phyloP scores from a whole-genome alignment of 768 basidiomycete species.

The Boletus eberwhitei region DNA sequence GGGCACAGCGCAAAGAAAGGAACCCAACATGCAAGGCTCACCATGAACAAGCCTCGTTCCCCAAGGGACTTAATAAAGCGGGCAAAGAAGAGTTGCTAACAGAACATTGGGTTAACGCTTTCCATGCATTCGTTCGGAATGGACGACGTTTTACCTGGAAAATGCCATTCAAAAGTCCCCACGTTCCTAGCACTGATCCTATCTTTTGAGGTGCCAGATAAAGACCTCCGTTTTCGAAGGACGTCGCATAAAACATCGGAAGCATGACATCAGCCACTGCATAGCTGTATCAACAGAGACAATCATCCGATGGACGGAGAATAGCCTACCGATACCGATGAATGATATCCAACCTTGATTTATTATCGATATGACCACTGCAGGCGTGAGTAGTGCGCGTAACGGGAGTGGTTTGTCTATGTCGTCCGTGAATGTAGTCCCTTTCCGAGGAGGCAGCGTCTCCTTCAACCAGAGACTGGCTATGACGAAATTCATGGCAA shows the following conservation, averaged over 20 bases:
- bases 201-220: background rate
- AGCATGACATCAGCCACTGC: background rate
- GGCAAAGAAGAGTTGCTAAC: background rate
- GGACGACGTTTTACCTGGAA: background rate
- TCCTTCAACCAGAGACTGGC: slow-evolving; percentile 16
- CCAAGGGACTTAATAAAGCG: background rate
- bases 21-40: background rate
- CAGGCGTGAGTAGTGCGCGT: background rate
- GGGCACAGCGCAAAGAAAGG: background rate
- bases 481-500: slow-evolving; percentile 4
- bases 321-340: background rate
- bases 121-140: background rate
- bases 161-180: background rate
- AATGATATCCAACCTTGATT: background rate
- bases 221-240: background rate
- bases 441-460: background rate
- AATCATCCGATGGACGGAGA: background rate
- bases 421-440: background rate
- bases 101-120: background rate
- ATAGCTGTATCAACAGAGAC: background rate
- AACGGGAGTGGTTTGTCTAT: background rate
- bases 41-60: background rate
- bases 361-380: background rate
- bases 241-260: background rate
- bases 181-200: background rate